Conservation (phyloP, 768 basidiomycete genomes). For the Galerina sulciceps region DNA sequence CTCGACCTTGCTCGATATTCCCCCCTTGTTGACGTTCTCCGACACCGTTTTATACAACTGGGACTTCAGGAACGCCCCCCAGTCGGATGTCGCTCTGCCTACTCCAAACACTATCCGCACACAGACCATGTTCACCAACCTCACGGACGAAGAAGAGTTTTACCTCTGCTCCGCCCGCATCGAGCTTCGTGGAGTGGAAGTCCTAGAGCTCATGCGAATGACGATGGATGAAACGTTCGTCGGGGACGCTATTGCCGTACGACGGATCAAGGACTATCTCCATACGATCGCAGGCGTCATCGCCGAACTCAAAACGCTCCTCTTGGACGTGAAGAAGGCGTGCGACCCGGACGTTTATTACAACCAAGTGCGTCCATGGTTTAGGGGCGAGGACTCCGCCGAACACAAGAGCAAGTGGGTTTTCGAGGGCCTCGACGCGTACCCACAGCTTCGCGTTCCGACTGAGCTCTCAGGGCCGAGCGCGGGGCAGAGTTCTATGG, state of each 20-base stretch:
- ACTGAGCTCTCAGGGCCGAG: conserved; percentile 79
- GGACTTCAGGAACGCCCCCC: conserved; percentile 41
- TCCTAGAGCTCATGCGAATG: conserved; percentile 83
- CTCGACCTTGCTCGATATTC: conserved; percentile 73
- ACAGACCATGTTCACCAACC: conserved; percentile 77
- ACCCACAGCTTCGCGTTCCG: conserved; percentile 43
- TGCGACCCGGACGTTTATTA: conserved; percentile 83
- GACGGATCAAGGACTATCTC: conserved; percentile 72
- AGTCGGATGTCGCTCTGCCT: conserved; percentile 31
- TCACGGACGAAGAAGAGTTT: conserved; percentile 86
- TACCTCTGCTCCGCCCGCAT: conserved; percentile 89
- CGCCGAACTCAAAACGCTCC: conserved; percentile 63
- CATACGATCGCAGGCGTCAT: conserved; percentile 65
- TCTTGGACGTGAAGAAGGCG: conserved; percentile 69
- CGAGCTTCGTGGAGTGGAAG: conserved; percentile 87
- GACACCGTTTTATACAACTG: conserved; percentile 95
- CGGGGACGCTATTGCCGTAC: conserved; percentile 66
- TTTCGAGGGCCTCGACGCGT: conserved; percentile 49
- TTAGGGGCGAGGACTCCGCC: conserved; percentile 74
- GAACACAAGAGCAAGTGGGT: conserved; percentile 48
- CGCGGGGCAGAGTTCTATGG: conserved; percentile 82
- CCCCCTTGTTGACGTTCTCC: conserved; percentile 90
- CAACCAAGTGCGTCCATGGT: conserved; percentile 81
- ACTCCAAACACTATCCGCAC: conserved; percentile 66
- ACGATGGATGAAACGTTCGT: conserved; percentile 94